phyloP scores from a whole-genome alignment of 2,329 filamentous ascomycete genomes.

The Uncinocarpus reesii region DNA sequence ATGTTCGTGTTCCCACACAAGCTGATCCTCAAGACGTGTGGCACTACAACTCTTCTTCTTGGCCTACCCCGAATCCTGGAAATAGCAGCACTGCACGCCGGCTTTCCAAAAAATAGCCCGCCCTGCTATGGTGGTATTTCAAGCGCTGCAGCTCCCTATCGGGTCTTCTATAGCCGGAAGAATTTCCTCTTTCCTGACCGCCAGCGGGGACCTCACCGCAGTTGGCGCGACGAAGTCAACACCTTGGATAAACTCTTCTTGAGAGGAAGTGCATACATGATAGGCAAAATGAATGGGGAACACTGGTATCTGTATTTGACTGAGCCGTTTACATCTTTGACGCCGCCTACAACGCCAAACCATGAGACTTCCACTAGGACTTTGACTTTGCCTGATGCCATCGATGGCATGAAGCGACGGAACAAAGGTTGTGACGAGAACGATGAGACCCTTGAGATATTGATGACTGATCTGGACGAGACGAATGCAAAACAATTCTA shows the following conservation, averaged over 20 bases:
- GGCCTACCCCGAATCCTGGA: conserved; percentile 84
- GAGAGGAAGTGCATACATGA: conserved; percentile 95
- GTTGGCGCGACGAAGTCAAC: conserved; percentile 93
- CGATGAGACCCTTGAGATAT: conserved; percentile 49
- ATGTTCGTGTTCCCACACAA: conserved; percentile 99
- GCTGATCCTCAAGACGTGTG: conserved; percentile 95
- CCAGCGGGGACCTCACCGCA: conserved; percentile 86
- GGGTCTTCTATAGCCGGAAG: conserved; percentile 98
- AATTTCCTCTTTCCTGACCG: conserved; percentile 94
- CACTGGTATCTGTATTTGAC: conserved; percentile 99
- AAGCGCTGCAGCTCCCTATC: conserved; percentile 76
- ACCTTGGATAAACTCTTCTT: conserved; percentile 86
- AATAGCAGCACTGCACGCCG: conserved; percentile 76
- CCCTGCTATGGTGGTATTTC: conserved; percentile 55
- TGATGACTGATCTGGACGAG: conserved; percentile 60
- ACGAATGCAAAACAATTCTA: conserved; percentile 59
- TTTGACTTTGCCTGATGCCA: conserved; percentile 42
- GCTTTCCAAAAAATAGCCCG: conserved; percentile 74
- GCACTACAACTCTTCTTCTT: conserved; percentile 84
- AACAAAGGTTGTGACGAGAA: conserved; percentile 27
- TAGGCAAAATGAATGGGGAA: conserved; percentile 99
- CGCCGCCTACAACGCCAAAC: conserved; percentile 67
- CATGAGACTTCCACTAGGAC: conserved; percentile 49
- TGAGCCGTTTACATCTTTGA: conserved; percentile 66
- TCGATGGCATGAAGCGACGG: conserved; percentile 17